Conservation (phyloP, 129 eudicot species). For the Helianthus annuus region HanXRQr2.0-SUNRISE NC_035441.2:73609547-73610046, state of each 20-base stretch:
- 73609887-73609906: conserved; percentile 48
- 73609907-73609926: conserved; percentile 44
- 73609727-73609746: conserved; percentile 52
- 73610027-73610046: conserved; percentile 27
- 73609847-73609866: conserved; percentile 53
- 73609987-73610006: conserved; percentile 38
- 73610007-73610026: conserved; percentile 41
- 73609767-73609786: conserved; percentile 44
- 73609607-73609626: conserved; percentile 46
- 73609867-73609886: conserved; percentile 46
- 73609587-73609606: conserved; percentile 42
- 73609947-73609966: conserved; percentile 53
- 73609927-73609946: conserved; percentile 48
- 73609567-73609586: conserved; percentile 36
- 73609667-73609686: conserved; percentile 38
- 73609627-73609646: conserved; percentile 54
- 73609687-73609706: conserved; percentile 52
- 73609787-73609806: conserved; percentile 57
- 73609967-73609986: conserved; percentile 46
- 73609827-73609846: conserved; percentile 53
- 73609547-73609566: conserved; percentile 49
- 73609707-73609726: conserved; percentile 51
- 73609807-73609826: conserved; percentile 52
- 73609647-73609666: conserved; percentile 55
- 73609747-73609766: conserved; percentile 41